Conservation (phyloP, 768 basidiomycete genomes). For the Dioszegia crocea region DNA sequence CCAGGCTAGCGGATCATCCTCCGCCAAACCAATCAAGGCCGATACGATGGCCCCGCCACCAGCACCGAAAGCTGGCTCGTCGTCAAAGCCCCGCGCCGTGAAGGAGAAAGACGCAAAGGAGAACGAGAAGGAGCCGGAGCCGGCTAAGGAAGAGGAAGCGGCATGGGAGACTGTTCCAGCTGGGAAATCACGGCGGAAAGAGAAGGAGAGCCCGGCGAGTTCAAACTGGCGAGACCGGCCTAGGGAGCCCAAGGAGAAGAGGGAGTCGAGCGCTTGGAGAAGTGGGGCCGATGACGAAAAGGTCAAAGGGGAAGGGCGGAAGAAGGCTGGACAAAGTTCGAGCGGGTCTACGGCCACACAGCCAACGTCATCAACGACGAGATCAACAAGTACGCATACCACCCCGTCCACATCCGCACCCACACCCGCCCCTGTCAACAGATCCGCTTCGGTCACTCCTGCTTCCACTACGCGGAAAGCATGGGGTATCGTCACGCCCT, state of each 20-base stretch:
- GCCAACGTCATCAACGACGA: neutral
- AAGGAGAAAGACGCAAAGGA: neutral
- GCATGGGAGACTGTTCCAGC: constrained; percentile 39
- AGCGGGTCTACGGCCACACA: neutral
- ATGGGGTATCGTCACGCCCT: constrained; percentile 7
- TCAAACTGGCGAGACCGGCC: constrained; percentile 11
- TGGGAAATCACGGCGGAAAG: constrained; percentile 12
- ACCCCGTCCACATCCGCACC: neutral
- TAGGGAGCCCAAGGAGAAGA: constrained; percentile 8
- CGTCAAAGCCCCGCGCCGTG: neutral
- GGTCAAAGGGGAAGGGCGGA: neutral
- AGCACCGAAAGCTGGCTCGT: constrained; percentile 4
- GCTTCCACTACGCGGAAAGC: constrained; percentile 4
- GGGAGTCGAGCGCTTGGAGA: neutral
- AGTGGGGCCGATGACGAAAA: constrained; percentile 4
- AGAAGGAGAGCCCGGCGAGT: constrained; percentile 1
- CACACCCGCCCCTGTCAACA: neutral
- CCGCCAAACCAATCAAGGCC: constrained; percentile 4
- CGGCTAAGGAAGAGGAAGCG: constrained; percentile 23
- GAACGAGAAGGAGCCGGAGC: neutral
- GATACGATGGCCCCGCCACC: constrained; percentile 1
- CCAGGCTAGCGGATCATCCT: constrained; percentile 4
- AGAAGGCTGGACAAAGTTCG: neutral
- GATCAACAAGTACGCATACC: constrained; percentile 7
- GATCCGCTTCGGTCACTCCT: constrained; percentile 1